These are phyloP conservation scores for Candida methanosorbosa DNA, from an alignment of 805 yeast species.

Conservation along the genomic window DNA sequence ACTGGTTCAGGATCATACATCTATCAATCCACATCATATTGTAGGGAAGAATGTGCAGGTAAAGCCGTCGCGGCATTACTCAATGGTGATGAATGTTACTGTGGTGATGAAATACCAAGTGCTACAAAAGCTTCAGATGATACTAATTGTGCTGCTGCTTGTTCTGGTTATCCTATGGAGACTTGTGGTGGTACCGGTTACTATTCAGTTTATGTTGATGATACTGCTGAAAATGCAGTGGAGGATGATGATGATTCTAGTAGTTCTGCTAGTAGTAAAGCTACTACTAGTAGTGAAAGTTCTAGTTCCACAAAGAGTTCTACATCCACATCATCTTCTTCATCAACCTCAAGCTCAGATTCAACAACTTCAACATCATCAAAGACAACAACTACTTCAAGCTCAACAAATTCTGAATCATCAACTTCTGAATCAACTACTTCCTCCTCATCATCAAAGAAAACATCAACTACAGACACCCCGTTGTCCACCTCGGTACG, in stretches of 20 bases:
- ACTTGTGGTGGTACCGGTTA: constrained; percentile 52
- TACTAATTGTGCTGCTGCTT: constrained; percentile 34
- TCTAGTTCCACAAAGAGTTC: constrained; percentile 4
- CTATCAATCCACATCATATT: constrained; percentile 56
- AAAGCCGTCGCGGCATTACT: constrained; percentile 41
- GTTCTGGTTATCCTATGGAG: constrained; percentile 56
- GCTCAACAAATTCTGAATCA: constrained; percentile 5
- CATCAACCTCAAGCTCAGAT: constrained; percentile 10
- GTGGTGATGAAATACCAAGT: constrained; percentile 43
- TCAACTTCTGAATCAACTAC: constrained; percentile 6
- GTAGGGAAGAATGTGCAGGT: constrained; percentile 43
- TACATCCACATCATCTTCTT: constrained; percentile 7
- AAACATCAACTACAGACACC: constrained; percentile 1
- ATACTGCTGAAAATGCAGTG: constrained; percentile 5
- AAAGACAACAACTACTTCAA: constrained; percentile 6
- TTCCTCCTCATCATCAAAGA: constrained; percentile 1
- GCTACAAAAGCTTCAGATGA: constrained; percentile 15
- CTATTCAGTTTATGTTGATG: constrained; percentile 37
- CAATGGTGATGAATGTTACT: constrained; percentile 52
- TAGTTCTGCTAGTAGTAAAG: constrained; percentile 3
- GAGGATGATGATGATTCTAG: constrained; percentile 3
- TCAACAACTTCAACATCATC: constrained; percentile 7
- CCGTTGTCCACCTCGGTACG: constrained; percentile 5
- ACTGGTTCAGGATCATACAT: constrained; percentile 35
- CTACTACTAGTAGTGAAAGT: constrained; percentile 11